Base-by-base conservation (phyloP, 805 yeast genomes). In the Wickerhamiella vanderwaltii region DNA sequence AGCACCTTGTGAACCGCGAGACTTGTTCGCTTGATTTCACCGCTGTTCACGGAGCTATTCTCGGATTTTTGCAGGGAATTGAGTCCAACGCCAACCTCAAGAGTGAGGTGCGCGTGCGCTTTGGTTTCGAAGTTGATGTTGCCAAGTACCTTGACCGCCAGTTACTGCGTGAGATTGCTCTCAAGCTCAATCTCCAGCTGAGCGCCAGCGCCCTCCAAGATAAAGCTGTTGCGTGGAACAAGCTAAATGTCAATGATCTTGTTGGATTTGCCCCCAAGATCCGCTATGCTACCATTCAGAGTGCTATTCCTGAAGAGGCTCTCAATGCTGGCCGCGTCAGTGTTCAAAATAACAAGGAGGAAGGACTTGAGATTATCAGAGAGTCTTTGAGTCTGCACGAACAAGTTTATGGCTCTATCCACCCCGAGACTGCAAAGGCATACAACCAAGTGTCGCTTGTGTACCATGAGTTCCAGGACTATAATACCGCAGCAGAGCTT, bases 131-230 rank as follows among this genome's bases (percentile, higher is more conserved):
- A 6, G 29, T 38, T 6, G 41, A 30, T 55, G 51, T 57, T 0
- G 79, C 84, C 80, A 39, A 60, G 24, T 59, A 66, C 3, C 32
- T 34, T 6, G 5, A 23, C 23, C 45, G 25, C 34, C 74, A 71
- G 39, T 54, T 80, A 32, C 65, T 84, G 52, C 76, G 87, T 62
- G 81, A 78, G 50, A 67, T 86, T 48, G 76, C 95, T 9, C 53
- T 66, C 41, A 80, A 82, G 61, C 73, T 77, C 51, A 97, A 97
- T 62, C 73, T 88, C 41, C 98, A 91, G 65, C 79, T 94, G 82
- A 62, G 66, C 46, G 66, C 71, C 9, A 69, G 62, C 47, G 55
- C 62, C 9, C 77, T 73, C 54, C 4, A 3, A 4, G 15, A 9
- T 9, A 23, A 15, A 3, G 30, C 22, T 17, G 29, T 38, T 13